Base-by-base conservation (phyloP, 495 filamentous ascomycete genomes). In the Penicillium psychrofluorescens region DNA sequence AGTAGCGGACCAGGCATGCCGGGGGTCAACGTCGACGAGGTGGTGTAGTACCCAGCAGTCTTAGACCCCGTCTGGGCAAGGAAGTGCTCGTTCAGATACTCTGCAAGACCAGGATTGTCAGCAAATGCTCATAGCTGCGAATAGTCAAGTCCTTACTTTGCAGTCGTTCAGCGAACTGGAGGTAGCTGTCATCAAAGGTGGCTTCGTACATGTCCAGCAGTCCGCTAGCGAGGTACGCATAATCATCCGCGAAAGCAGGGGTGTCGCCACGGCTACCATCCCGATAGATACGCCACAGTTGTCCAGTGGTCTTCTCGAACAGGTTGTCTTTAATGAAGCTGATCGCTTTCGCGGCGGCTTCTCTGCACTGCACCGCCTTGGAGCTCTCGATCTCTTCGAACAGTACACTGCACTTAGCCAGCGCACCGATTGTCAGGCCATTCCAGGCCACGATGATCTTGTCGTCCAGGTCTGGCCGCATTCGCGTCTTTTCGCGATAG, bases 401-500 rank as follows among this genome's bases (percentile, higher is more conserved):
- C 0, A 82, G 75, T n/a, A 79, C 71, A 40, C 78, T 79, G 12
- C 85, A 80, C 52, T 90, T 77, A 14, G 88, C 81, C 12, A 98
- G 68, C 1, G 85, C 87, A 22, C 81, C 81, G 43, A 98, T 91
- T 0, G 90, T 88, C 47, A 97, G 78, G 30, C 94, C 92, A 50
- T 96, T 96, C 81, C 87, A 91, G 8, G 76, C 74, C 1, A 83
- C 80, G 10, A 98, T 81, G 42, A 97, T 85, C 59, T 97, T 97
- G 53, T 95, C 88, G 58, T 98, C 92, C 8, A 94, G 64, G 9
- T 75, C 80, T n/a, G 92, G 94, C 11, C 84, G 75, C 4, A 84
- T 82, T 2, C 92, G 79, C 50, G 84, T 83, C 55, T 68, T 81
- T 36, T 91, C 80, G 16, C 90, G 73, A 57, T 95, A 77, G 14